A percentile compares a stretch with the other conserved stretches of the same genome.
These are phyloP conservation scores for Saturnispora hagleri DNA, from an alignment of 805 yeast species.

Conservation along the genomic window DNA sequence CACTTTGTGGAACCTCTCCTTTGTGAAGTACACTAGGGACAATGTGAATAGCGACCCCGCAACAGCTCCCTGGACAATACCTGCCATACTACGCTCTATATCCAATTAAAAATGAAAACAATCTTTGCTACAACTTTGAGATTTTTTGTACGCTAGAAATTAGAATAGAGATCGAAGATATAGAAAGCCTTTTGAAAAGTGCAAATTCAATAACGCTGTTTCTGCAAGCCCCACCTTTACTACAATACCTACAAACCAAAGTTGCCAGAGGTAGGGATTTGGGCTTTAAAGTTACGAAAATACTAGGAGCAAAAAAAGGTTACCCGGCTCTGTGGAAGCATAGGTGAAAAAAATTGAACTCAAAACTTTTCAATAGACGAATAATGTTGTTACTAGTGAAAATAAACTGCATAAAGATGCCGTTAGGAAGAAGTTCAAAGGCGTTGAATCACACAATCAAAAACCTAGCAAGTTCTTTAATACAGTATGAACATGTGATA, in stretches of 20 bases:
- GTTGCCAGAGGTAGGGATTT: too few relatives aligned
- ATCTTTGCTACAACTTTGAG: background rate
- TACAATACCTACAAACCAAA: too few relatives aligned
- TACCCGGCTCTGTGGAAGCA: constrained; percentile 1
- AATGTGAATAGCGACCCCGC: constrained; percentile 57
- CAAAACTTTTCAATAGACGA: background rate
- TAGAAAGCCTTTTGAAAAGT: too few relatives aligned
- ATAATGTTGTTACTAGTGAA: background rate
- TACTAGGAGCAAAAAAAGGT: background rate
- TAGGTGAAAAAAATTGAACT: background rate
- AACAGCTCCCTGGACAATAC: constrained; percentile 46
- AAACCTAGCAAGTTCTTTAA: constrained; percentile 56
- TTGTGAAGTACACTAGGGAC: constrained; percentile 52
- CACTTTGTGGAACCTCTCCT: constrained; percentile 42
- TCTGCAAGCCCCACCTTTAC: too few relatives aligned
- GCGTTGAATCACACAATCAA: constrained; percentile 50
- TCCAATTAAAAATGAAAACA: background rate
- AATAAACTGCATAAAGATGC: constrained; percentile 14
- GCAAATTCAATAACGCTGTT: too few relatives aligned
- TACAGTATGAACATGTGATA: constrained; percentile 61
- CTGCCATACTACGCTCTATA: constrained; percentile 24
- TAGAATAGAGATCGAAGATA: background rate
- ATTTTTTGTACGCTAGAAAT: too few relatives aligned
- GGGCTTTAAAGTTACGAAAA: background rate
- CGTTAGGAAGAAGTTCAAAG: constrained; percentile 36